phyloP scores from a whole-genome alignment of 495 filamentous ascomycete species.

The Penicillium pulvis region DNA sequence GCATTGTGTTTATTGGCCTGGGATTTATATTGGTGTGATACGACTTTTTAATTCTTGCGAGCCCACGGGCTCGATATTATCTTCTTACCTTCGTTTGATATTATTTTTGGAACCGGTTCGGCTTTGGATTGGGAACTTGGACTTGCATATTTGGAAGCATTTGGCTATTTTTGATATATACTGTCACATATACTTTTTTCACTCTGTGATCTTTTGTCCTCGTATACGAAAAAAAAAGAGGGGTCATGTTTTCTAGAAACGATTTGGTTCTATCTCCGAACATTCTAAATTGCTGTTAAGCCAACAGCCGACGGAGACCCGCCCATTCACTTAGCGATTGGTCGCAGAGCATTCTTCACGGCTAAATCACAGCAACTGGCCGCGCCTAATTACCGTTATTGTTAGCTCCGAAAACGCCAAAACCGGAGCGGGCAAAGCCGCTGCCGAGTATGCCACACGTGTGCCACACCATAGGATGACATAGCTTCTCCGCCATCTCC shows the following conservation, averaged over 20 bases:
- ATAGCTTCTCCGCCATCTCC: conserved; percentile 3
- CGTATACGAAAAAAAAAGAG: conserved; percentile 7
- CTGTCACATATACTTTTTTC: conserved; percentile 22
- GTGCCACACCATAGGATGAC: conserved; percentile 16
- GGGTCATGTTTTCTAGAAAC: conserved; percentile 2
- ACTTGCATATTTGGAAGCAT: conserved; percentile 33
- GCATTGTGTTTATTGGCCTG: conserved; percentile 36
- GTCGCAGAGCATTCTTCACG: neutral
- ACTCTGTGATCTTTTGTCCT: conserved; percentile 9
- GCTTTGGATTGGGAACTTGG: conserved; percentile 24
- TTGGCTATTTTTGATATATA: conserved; percentile 26
- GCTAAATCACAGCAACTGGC: neutral
- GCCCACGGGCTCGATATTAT: conserved; percentile 16
- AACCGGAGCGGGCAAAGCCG: neutral
- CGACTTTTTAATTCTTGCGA: conserved; percentile 29
- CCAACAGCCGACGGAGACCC: conserved; percentile 1
- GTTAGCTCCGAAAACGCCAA: neutral
- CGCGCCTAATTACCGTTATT: neutral
- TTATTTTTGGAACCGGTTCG: conserved; percentile 12
- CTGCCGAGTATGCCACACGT: conserved; percentile 12
- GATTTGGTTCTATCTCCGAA: neutral
- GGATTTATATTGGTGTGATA: conserved; percentile 29
- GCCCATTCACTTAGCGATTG: neutral
- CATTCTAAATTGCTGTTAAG: too few relatives aligned
- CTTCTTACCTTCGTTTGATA: conserved; percentile 16